phyloP scores from a whole-genome alignment of 225 moss, liverwort and hornwort genomes.

The Anthoceros angustus region DNA sequence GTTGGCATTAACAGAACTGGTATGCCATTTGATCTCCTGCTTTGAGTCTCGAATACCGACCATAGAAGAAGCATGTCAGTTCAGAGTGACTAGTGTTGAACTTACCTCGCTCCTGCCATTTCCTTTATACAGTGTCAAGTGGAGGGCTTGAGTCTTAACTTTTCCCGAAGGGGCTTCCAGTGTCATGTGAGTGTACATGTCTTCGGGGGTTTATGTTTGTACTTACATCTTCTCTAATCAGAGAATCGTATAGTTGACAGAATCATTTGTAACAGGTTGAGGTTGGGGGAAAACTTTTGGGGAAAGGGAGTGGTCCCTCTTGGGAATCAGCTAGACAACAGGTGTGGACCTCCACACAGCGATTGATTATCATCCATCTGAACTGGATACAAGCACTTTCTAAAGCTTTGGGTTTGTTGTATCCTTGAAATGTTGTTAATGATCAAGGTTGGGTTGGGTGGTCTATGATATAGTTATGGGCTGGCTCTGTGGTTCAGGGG shows the following conservation, averaged over 20 bases:
- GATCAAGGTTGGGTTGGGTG: no score
- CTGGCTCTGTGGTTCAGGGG: neutral
- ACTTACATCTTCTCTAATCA: neutral
- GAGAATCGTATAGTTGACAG: neutral
- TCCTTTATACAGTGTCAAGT: neutral
- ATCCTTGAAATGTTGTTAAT: no score
- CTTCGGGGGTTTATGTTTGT: neutral
- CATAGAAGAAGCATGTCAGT: no score
- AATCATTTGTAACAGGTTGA: neutral
- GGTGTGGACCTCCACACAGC: neutral
- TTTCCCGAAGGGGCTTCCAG: constrained; percentile 4
- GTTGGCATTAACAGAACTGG: neutral
- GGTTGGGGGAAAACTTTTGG: constrained; percentile 3
- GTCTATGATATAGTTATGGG: neutral
- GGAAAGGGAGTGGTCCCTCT: constrained; percentile 4
- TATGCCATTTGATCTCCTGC: neutral
- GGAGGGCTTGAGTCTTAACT: neutral
- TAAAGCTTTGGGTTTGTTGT: no score
- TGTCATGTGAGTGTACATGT: neutral
- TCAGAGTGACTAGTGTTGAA: neutral
- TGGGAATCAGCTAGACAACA: constrained; percentile 3
- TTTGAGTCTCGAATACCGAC: neutral
- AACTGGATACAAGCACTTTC: no score
- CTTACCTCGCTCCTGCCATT: neutral
- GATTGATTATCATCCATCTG: neutral